Evolutionary conservation across 2,329 filamentous ascomycete species (phyloP).

Genomic region (Fusarium drepaniforme): DNA sequence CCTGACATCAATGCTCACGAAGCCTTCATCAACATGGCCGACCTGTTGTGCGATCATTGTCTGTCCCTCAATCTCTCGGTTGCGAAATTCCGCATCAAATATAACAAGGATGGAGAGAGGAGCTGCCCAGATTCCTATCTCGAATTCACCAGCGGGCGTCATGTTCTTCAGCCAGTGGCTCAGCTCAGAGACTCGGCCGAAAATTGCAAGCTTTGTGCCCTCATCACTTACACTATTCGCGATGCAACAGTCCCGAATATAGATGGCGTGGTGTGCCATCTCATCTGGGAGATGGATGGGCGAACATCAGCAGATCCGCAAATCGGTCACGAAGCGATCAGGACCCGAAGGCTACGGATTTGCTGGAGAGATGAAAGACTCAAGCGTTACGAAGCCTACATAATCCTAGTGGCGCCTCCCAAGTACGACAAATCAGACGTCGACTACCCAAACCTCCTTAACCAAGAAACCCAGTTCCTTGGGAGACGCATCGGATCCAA

Average conservation of each 20-base stretch:
- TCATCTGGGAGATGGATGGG: neutral
- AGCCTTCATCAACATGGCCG: too few relatives aligned
- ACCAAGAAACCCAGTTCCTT: neutral
- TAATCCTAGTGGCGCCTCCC: neutral
- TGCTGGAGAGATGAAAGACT: neutral
- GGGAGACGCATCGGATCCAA: neutral
- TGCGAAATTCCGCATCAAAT: neutral
- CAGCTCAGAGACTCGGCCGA: neutral
- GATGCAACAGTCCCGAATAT: neutral
- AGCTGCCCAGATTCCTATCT: too few relatives aligned
- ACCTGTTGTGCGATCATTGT: too few relatives aligned
- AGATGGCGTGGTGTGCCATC: neutral
- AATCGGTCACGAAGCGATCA: neutral
- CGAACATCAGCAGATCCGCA: neutral
- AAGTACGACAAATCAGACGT: neutral
- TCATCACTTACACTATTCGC: neutral
- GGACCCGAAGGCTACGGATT: neutral
- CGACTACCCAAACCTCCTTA: neutral
- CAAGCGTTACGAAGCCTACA: neutral
- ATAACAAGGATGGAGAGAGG: neutral
- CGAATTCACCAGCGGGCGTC: neutral
- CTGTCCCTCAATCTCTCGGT: neutral
- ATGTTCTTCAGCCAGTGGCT: too few relatives aligned
- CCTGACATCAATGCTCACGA: too few relatives aligned
- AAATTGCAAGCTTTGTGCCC: neutral